Conservation (phyloP, 202 grass and related monocot species). For the Alloteropsis angusta region DNA sequence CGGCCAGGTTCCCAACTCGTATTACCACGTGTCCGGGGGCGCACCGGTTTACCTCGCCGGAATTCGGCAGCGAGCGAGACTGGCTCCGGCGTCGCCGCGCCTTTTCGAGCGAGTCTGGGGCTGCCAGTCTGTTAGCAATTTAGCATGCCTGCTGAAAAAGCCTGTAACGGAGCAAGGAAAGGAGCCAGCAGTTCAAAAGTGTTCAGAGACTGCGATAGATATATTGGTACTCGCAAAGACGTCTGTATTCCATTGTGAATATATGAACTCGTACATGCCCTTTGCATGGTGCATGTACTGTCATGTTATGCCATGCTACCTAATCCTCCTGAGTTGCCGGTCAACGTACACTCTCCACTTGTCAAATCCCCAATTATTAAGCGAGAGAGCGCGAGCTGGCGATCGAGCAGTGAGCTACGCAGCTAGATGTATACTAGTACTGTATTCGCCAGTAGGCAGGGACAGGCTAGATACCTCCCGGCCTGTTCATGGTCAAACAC, state of each 20-base stretch:
- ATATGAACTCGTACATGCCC: neutral
- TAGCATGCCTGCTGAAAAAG: neutral
- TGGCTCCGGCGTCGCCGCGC: conserved; percentile 5
- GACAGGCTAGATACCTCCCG: conserved; percentile 6
- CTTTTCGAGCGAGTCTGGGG: neutral
- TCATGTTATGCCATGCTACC: conserved; percentile 38
- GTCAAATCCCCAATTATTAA: conserved; percentile 27
- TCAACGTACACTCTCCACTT: conserved; percentile 19
- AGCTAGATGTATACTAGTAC: too few relatives aligned
- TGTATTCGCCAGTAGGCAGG: neutral
- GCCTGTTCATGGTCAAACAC: conserved; percentile 22
- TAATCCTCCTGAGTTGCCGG: conserved; percentile 15
- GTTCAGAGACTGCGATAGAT: neutral
- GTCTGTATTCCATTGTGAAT: neutral
- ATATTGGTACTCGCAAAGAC: conserved; percentile 10
- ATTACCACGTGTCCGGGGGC: neutral
- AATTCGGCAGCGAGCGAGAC: conserved; percentile 37
- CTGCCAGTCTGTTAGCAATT: neutral
- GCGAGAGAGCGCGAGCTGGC: neutral
- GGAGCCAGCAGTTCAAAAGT: neutral
- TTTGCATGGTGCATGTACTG: conserved; percentile 14
- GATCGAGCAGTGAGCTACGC: neutral
- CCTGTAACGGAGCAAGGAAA: neutral
- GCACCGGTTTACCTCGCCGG: neutral
- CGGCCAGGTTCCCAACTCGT: neutral